Conservation (phyloP, 768 basidiomycete genomes). For the Tremella mesenterica region DNA sequence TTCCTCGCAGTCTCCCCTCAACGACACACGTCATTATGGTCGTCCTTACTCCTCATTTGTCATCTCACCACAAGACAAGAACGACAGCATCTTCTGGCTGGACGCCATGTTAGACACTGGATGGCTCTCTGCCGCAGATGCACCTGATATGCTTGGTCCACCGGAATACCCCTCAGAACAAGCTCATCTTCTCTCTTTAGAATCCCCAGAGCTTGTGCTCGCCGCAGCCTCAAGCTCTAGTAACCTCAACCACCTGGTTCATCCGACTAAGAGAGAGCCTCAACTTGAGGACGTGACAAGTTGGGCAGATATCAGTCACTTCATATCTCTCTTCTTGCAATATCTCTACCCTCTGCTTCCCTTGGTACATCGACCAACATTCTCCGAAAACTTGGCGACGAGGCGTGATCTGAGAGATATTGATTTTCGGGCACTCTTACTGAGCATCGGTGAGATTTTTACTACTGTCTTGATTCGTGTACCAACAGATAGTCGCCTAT, state of each 20-base stretch:
- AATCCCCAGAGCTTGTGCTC: conserved; percentile 21
- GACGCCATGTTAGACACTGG: conserved; percentile 13
- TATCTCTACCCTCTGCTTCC: conserved; percentile 35
- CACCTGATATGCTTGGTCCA: background rate
- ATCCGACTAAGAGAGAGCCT: conserved; percentile 10
- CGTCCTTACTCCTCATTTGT: conserved; percentile 12
- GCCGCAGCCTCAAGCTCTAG: background rate
- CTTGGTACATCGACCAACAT: conserved; percentile 35
- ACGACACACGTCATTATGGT: background rate
- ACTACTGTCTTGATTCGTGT: background rate
- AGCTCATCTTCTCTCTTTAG: conserved; percentile 29
- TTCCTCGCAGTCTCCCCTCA: background rate
- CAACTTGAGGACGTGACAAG: conserved; percentile 32
- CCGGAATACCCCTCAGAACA: conserved; percentile 23
- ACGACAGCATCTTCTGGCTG: conserved; percentile 13
- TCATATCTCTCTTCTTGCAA: conserved; percentile 32
- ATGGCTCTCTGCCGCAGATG: conserved; percentile 3
- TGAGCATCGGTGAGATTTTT: conserved; percentile 29
- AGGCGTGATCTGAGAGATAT: conserved; percentile 29
- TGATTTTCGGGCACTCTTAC: conserved; percentile 34
- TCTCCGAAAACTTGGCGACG: conserved; percentile 34
- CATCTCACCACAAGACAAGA: conserved; percentile 6
- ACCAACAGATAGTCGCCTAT: conserved; percentile 26
- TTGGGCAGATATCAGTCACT: conserved; percentile 35
- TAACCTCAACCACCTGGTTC: background rate